Evolutionary conservation across 2,329 filamentous ascomycete genomes (phyloP), one percentile per base, ranked within the genome.

Genomic region (Nigrospora oryzae): DNA sequence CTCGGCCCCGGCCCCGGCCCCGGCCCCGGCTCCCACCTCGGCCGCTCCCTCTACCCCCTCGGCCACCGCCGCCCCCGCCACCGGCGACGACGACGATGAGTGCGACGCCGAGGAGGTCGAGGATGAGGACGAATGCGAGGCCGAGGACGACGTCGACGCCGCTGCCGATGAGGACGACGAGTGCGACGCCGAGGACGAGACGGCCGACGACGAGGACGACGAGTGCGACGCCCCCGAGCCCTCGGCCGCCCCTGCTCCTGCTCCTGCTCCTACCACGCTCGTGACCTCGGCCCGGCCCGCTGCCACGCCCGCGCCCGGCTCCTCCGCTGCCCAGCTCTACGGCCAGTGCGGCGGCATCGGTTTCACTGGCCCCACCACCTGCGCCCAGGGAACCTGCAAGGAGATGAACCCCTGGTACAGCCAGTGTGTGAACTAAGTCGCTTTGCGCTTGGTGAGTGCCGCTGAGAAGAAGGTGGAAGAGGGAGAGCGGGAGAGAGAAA

Each of bases 321-420:
- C 46, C 17, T 45, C 38, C 31, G 44, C 38, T 13, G 50, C 40
- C 19, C 31, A 38, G 5, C 38, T 48, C 8, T 52, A 52, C 40
- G 48, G 42, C 14, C 50, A 49, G 32, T 52, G 50, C 36, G 50
- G 50, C 16, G 50, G 50, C 23, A 28, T n/a, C 14, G 31, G 28
- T 30, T 54, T 43, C 50, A 48, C 38, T 16, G 49, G 50, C 36
- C 12, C 50, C 13, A 53, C 49, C 14, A 47, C 46, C 28, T 55
- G 53, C 42, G 50, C 50, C 12, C 34, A 44, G 37, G 49, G 54
- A 11, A 55, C 46, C 11, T 56, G 54, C 42, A 52, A 35, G 6
- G 8, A 23, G 19, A 37, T 32, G 23, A 54, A 53, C 42, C 31
- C 17, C 40, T 42, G 14, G 6, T 42, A 42, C 40, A 35, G 31